A percentile compares a stretch with the other conserved stretches of the same genome.
phyloP scores from a whole-genome alignment of 768 basidiomycete species.

The Hirschioporus abietinus region DNA sequence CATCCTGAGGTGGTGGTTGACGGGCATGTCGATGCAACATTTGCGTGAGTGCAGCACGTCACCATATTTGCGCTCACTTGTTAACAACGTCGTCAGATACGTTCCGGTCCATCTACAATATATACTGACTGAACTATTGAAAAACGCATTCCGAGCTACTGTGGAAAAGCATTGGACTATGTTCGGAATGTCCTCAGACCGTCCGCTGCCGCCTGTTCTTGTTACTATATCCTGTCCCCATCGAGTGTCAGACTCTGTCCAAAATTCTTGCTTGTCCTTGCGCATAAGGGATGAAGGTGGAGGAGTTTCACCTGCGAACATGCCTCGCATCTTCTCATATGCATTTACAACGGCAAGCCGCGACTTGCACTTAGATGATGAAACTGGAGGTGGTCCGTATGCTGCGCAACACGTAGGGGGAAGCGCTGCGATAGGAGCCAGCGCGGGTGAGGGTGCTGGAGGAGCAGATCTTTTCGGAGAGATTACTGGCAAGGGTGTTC shows the following conservation, averaged over 20 bases:
- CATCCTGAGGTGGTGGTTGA: conserved; percentile 65
- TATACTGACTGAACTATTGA: conserved; percentile 84
- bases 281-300: conserved; percentile 85
- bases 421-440: conserved; percentile 50
- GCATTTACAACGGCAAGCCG: conserved; percentile 83
- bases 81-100: conserved; percentile 44
- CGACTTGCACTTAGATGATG: conserved; percentile 34
- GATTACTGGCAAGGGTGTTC: conserved; percentile 71
- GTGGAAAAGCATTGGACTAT: conserved; percentile 64
- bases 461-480: conserved; percentile 65
- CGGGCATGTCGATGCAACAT: conserved; percentile 64
- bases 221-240: conserved; percentile 66
- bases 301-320: conserved; percentile 68
- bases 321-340: conserved; percentile 83
- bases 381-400: conserved; percentile 60
- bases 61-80: neutral
- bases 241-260: conserved; percentile 21
- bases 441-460: conserved; percentile 27
- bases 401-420: conserved; percentile 77
- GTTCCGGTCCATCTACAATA: conserved; percentile 90
- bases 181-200: conserved; percentile 28
- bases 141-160: conserved; percentile 88
- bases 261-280: conserved; percentile 58
- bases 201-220: conserved; percentile 52
- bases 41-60: conserved; percentile 56